Conservation (phyloP, 768 basidiomycete genomes). For the Myochromella boudieri region DNA sequence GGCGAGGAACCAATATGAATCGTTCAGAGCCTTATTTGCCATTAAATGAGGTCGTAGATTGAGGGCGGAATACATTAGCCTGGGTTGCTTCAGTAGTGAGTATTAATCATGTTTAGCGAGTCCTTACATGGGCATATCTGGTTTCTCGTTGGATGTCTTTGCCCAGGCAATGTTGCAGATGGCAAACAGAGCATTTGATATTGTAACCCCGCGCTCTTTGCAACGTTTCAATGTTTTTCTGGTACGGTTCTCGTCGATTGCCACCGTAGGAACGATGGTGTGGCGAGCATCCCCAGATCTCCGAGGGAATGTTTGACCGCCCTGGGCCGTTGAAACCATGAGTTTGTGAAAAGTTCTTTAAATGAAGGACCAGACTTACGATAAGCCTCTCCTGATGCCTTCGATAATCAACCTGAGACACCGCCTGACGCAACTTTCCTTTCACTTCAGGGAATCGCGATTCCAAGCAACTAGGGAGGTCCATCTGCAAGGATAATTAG, state of each 20-base stretch:
- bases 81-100: constrained; percentile 20
- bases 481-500: constrained; percentile 9
- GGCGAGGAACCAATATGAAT: constrained; percentile 82
- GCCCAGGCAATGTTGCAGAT: constrained; percentile 77
- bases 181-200: constrained; percentile 74
- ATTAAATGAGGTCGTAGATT: constrained; percentile 68
- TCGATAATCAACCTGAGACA: constrained; percentile 55
- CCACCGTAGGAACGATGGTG: constrained; percentile 71
- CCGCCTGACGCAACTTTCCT: constrained; percentile 42
- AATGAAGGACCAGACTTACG: constrained; percentile 31
- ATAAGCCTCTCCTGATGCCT: constrained; percentile 55
- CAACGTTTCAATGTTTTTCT: constrained; percentile 66
- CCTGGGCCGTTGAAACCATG: constrained; percentile 41
- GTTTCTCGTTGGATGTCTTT: constrained; percentile 39
- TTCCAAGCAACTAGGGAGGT: constrained; percentile 46
- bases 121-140: constrained; percentile 53
- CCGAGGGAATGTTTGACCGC: constrained; percentile 73
- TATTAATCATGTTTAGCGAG: not conserved
- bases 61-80: constrained; percentile 85
- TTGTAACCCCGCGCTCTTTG: constrained; percentile 70
- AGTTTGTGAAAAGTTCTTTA: constrained; percentile 2
- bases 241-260: constrained; percentile 56
- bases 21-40: constrained; percentile 39
- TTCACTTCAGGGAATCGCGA: constrained; percentile 38
- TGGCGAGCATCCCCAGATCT: constrained; percentile 41